Base-by-base conservation (phyloP, 2,329 filamentous ascomycete genomes). In the Fusarium sp. region DNA sequence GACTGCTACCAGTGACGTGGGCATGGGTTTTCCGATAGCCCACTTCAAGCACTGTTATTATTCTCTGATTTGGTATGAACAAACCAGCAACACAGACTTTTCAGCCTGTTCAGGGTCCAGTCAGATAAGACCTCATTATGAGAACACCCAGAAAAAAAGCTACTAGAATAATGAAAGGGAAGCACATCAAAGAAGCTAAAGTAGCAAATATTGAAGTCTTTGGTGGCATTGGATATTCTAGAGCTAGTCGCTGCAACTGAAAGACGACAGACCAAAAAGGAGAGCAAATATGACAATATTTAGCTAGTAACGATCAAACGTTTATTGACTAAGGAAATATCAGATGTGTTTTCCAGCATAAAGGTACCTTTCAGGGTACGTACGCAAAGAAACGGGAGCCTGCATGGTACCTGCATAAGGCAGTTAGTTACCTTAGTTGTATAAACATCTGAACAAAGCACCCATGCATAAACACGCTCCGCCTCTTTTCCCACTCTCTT, bases 111-210 rank as follows among this genome's bases (percentile, higher is more conserved):
- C 3, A 49, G 19, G 4, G 0, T 0, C 21, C 29, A 19, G 3
- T 2, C 5, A 5, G 0, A 9, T 2, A 3, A 51, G 23, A 7
- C 21, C 16, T 2, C 16, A 10, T 7, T 23, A 23, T 10, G 7
- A 7, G 2, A 3, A 18, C 19, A 7, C 0, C 15, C 1, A 10
- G 14, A 15, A 11, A 31, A 1, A 10, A 31, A 18, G 0, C 3
- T 7, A 21, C 19, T 4, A 16, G 4, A 16, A 5, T 9, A 18
- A 31, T 7, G 10, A 23, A 4, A 23, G 10, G 3, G 1, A 31
- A 2, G 12, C 8, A 7, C 1, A 4, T 45, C 0, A 23, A 31
- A n/a, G n/a, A 19, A 3, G 0, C 8, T 19, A 0, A 25, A 8
- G 11, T 19, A 27, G 3, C 10, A 25, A 52, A 27, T 15, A 37